Conservation (phyloP, 192 early-diverging fungal species). For the Diversispora epigaea region DNA sequence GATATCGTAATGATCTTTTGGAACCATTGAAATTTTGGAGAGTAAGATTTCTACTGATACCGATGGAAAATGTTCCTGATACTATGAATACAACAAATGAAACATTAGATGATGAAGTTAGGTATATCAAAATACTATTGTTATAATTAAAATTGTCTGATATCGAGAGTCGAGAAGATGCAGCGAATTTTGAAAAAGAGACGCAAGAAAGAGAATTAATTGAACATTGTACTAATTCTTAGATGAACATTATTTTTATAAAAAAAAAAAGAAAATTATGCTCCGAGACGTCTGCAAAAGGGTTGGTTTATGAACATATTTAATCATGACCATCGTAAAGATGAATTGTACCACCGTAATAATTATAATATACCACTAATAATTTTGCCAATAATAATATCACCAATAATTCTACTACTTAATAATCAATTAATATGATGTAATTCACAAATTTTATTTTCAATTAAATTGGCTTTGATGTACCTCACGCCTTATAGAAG, state of each 20-base stretch:
- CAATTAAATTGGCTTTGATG: constrained; percentile 95
- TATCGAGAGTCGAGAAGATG: constrained; percentile 72
- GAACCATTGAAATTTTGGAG: constrained; percentile 84
- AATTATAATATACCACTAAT: too few relatives aligned
- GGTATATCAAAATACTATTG: constrained; percentile 68
- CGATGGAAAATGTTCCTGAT: constrained; percentile 63
- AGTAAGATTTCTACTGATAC: constrained; percentile 86
- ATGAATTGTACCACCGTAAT: too few relatives aligned
- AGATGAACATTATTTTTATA: constrained; percentile 91
- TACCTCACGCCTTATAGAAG: constrained; percentile 84
- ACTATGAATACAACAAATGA: constrained; percentile 53
- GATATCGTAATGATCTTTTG: constrained; percentile 77
- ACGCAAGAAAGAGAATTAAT: constrained; percentile 77
- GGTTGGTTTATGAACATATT: too few relatives aligned
- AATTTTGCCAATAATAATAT: too few relatives aligned
- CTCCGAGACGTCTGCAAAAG: constrained; percentile 20
- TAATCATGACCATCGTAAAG: too few relatives aligned
- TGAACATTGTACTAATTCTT: constrained; percentile 66
- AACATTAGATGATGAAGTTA: constrained; percentile 80
- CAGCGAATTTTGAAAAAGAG: constrained; percentile 73
- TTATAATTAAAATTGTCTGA: constrained; percentile 78
- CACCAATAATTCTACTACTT: too few relatives aligned
- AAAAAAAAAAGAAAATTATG: constrained; percentile 58
- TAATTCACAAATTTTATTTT: constrained; percentile 86
- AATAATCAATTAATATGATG: too few relatives aligned